Evolutionary conservation across 352 stramenopile genomes (phyloP).

Genomic region (Phytophthora kernoviae): DNA sequence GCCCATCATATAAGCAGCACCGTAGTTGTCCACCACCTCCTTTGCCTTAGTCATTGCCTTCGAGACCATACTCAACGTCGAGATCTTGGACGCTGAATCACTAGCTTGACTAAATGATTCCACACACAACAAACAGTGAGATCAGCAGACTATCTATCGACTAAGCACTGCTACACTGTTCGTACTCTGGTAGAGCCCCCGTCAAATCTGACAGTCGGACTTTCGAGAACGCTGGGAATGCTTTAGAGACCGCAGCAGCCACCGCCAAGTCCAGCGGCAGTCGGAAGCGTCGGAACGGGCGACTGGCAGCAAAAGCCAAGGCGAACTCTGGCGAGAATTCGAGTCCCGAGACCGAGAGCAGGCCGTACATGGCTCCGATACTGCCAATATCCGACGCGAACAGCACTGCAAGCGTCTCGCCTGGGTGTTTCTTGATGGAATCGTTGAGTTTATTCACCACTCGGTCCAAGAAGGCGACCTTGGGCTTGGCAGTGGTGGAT

Average conservation of each 20-base stretch:
- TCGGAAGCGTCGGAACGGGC: conserved; percentile 80
- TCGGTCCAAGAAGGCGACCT: conserved; percentile 53
- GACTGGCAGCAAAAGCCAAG: conserved; percentile 81
- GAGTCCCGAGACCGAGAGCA: conserved; percentile 65
- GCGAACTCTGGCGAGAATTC: conserved; percentile 88
- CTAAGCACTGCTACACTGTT: background rate
- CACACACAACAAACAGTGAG: conserved; percentile 11
- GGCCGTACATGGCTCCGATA: conserved; percentile 79
- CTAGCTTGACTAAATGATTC: conserved; percentile 20
- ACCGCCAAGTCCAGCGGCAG: conserved; percentile 77
- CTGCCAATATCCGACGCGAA: conserved; percentile 82
- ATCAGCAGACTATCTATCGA: background rate
- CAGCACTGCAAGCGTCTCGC: conserved; percentile 76
- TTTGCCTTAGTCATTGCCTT: conserved; percentile 75
- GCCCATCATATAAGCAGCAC: conserved; percentile 89
- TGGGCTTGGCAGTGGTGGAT: background rate
- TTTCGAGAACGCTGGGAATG: conserved; percentile 74
- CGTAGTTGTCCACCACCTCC: conserved; percentile 85
- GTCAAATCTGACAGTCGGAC: conserved; percentile 75
- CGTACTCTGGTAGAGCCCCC: conserved; percentile 59
- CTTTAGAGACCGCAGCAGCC: conserved; percentile 66
- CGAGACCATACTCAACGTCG: conserved; percentile 46
- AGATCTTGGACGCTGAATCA: conserved; percentile 11
- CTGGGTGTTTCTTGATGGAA: conserved; percentile 76
- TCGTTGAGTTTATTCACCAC: conserved; percentile 79